A percentile compares a stretch with the other conserved stretches of the same genome.
These are phyloP conservation scores for Rosellinia necatrix DNA, from an alignment of 2,329 filamentous ascomycete genomes.

Conservation along the genomic window DNA sequence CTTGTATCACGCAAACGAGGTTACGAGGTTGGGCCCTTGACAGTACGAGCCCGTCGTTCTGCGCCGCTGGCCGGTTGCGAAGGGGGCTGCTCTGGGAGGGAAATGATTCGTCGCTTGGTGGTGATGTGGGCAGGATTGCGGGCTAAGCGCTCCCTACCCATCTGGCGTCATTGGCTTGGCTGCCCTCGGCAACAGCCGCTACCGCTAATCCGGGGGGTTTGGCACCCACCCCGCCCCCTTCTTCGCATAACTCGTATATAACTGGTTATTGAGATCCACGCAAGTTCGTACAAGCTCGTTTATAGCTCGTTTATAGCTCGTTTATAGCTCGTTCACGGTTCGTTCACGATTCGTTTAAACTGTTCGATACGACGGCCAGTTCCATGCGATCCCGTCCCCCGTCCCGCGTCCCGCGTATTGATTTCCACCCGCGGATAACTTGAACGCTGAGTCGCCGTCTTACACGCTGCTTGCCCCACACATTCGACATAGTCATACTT, in stretches of 20 bases:
- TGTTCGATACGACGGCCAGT: too few species aligned
- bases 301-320: not conserved
- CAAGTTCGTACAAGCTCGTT: not conserved
- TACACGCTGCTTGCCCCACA: too few species aligned
- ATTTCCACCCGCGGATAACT: not conserved
- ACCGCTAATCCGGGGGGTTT: constrained; percentile 6
- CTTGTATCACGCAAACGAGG: not conserved
- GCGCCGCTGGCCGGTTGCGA: not conserved
- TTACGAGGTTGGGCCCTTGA: constrained; percentile 10
- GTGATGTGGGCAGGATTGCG: not conserved
- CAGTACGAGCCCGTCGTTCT: constrained; percentile 21
- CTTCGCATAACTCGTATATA: constrained; percentile 14
- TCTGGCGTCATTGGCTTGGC: too few species aligned
- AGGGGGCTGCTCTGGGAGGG: not conserved
- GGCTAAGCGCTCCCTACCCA: not conserved
- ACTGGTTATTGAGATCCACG: constrained; percentile 1
- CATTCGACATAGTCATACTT: too few species aligned
- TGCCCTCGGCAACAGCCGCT: too few species aligned
- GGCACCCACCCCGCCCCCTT: not conserved
- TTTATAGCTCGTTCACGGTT: not conserved
- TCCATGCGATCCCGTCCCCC: too few species aligned
- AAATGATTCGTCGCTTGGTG: constrained; percentile 19
- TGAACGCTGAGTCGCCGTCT: not conserved
- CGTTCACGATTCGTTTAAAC: too few species aligned
- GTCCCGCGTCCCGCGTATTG: too few species aligned